Conservation (phyloP, 371 early-diverging fungal genomes). For the Actinomortierella ambigua region DNA sequence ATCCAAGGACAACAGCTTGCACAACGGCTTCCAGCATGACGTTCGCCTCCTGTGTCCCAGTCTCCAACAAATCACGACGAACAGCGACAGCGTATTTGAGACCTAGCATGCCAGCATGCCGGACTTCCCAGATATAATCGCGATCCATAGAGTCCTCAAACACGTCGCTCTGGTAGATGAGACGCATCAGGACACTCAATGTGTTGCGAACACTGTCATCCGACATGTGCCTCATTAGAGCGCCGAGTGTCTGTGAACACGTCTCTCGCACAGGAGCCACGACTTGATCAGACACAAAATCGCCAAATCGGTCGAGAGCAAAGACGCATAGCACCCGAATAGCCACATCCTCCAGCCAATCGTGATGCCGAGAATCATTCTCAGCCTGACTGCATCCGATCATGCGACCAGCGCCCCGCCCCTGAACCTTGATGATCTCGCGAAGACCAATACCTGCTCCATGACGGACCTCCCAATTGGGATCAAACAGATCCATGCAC, state of each 20-base stretch:
- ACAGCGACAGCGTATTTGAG: slow-evolving; percentile 95
- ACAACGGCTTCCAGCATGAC: slow-evolving; percentile 42
- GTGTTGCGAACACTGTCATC: slow-evolving; percentile 59
- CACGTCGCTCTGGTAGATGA: slow-evolving; percentile 64
- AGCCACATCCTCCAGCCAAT: slow-evolving; percentile 86
- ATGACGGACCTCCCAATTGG: slow-evolving; percentile 95
- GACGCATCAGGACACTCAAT: slow-evolving; percentile 57
- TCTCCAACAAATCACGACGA: slow-evolving; percentile 80
- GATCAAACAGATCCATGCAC: slow-evolving; percentile 89
- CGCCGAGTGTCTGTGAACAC: slow-evolving; percentile 92
- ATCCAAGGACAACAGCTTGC: slow-evolving; percentile 54
- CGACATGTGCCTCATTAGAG: slow-evolving; percentile 74
- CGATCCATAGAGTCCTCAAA: slow-evolving; percentile 31
- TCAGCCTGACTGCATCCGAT: slow-evolving; percentile 52
- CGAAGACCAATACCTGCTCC: slow-evolving; percentile 96
- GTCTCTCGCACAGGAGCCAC: slow-evolving; percentile 97
- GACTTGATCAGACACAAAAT: slow-evolving; percentile 95
- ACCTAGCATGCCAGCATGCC: slow-evolving; percentile 95
- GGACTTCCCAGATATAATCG: slow-evolving; percentile 86
- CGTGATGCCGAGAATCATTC: slow-evolving; percentile 75
- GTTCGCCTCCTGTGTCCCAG: slow-evolving; percentile 19
- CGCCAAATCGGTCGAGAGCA: slow-evolving; percentile 94
- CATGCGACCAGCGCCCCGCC: slow-evolving; percentile 81
- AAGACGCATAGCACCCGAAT: slow-evolving; percentile 92
- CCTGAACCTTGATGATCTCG: slow-evolving; percentile 87